A percentile compares a stretch with the other conserved stretches of the same genome.
These are phyloP conservation scores for Mycena albidolilacea DNA, from an alignment of 768 basidiomycete species.

Conservation along the genomic window DNA sequence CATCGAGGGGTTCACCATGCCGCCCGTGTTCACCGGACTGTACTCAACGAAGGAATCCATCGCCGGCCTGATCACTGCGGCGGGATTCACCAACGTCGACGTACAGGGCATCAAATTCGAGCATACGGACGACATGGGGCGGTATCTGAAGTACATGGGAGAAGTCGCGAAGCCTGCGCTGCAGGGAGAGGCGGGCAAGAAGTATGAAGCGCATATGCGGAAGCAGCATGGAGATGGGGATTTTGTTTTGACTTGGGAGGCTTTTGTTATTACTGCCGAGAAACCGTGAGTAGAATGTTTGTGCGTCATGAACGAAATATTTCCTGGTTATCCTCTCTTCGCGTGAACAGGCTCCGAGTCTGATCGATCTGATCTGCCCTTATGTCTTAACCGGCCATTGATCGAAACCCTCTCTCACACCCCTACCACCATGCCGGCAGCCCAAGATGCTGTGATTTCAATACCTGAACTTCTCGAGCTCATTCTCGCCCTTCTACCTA, in stretches of 20 bases:
- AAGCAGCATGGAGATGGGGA: neutral
- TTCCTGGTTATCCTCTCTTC: too few relatives aligned
- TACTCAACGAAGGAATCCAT: neutral
- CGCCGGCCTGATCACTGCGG: conserved; percentile 3
- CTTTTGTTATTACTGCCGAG: conserved; percentile 13
- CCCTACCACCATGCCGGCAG: too few relatives aligned
- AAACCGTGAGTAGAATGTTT: too few relatives aligned
- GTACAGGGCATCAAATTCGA: neutral
- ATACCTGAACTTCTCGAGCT: too few relatives aligned
- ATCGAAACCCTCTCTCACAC: too few relatives aligned
- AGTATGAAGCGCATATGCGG: conserved; percentile 16
- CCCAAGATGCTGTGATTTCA: too few relatives aligned
- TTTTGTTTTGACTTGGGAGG: conserved; percentile 22
- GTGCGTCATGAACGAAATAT: too few relatives aligned
- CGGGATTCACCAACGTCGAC: conserved; percentile 24
- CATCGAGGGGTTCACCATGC: neutral
- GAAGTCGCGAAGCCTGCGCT: neutral
- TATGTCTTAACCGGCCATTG: too few relatives aligned
- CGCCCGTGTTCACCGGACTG: conserved; percentile 22
- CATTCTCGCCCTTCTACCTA: too few relatives aligned
- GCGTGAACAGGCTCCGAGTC: too few relatives aligned
- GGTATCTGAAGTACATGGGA: neutral
- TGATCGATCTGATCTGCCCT: too few relatives aligned
- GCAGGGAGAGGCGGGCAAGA: neutral
- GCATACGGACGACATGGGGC: conserved; percentile 1